Base-by-base conservation (phyloP, 331 rosid species). In the Spiraea crenata region DNA sequence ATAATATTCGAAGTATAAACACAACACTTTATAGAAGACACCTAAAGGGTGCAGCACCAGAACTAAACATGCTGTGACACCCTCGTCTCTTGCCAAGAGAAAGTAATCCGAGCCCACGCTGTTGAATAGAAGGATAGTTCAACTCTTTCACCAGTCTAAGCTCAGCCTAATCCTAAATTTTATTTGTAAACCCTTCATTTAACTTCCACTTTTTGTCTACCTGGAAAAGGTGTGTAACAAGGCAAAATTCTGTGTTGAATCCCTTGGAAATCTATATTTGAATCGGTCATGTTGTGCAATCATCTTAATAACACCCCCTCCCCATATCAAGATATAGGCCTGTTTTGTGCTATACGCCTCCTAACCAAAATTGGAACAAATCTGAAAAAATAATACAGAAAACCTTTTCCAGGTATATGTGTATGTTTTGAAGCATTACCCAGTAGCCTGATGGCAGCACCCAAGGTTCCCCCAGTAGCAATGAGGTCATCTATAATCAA, bases 381-480 rank as follows among this genome's bases (percentile, higher is more conserved):
- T 48, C 34, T n/a, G 15, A 9, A 62, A 7, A 12, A 41, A 25
- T 25, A 25, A 25, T 25, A 37, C 0, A 49, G 1, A 6, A 42
- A 63, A 4, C 34, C 17, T 7, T 25, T 40, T 25, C 5, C 49
- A 1, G 45, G 7, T 10, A 71, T 39, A 34, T 8, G 3, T 14
- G 50, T 4, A 48, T 7, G 73, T 11, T 54, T 38, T 2, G 42
- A 57, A 69, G 54, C 3, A 59, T 55, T 88, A 95, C 99, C 99
- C 71, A 95, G 95, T 63, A 95, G 90, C 64, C 79, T 89, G 80
- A 95, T 80, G 54, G 99, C 99, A 54, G 99, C 96, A 83, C 82
- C 69, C 82, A 91, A 81, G 38, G 99, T 95, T 77, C 99, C 99
- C 31, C 99, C 99, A 5, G 96, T 95, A 52, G 99, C 99, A 81